A percentile compares a stretch with the other conserved stretches of the same genome.
Conservation (phyloP, 2,329 filamentous ascomycete species). For the Sarocladium brachiariae region DNA sequence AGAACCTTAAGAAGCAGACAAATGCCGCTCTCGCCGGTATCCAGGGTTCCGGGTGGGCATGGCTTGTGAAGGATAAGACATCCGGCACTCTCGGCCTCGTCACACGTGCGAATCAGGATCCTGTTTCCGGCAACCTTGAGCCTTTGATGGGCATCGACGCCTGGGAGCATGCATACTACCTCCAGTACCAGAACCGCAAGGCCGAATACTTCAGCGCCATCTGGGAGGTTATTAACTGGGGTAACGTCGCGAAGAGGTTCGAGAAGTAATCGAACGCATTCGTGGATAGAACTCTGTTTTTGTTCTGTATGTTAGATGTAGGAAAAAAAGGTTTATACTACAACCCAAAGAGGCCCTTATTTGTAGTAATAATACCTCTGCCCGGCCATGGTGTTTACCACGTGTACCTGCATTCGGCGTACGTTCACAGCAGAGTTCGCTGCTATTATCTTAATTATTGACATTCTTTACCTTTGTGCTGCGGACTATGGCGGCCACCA, state of each 20-base stretch:
- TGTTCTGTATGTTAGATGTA: conserved; percentile 5
- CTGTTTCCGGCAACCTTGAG: conserved; percentile 73
- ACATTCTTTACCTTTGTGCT: too few species aligned
- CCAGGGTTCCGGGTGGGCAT: conserved; percentile 86
- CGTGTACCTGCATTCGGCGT: too few species aligned
- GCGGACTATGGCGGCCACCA: too few species aligned
- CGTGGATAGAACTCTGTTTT: background rate
- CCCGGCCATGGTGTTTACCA: too few species aligned
- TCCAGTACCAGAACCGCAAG: conserved; percentile 96
- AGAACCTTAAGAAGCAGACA: conserved; percentile 59
- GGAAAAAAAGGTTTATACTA: too few species aligned
- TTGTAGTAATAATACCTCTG: too few species aligned
- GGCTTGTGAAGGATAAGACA: conserved; percentile 68
- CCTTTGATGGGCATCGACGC: conserved; percentile 87
- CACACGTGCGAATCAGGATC: conserved; percentile 81
- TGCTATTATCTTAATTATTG: too few species aligned
- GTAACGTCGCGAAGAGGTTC: conserved; percentile 75
- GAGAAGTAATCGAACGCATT: conserved; percentile 30
- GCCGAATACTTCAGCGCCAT: conserved; percentile 90
- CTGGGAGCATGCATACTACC: conserved; percentile 94
- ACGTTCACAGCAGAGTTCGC: too few species aligned
- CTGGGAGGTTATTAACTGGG: conserved; percentile 97
- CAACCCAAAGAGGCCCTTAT: too few species aligned
- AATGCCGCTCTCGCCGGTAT: conserved; percentile 64
- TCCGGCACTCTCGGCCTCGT: conserved; percentile 56